phyloP scores from a whole-genome alignment of 2,329 filamentous ascomycete genomes.

The Colletotrichum zoysiae region DNA sequence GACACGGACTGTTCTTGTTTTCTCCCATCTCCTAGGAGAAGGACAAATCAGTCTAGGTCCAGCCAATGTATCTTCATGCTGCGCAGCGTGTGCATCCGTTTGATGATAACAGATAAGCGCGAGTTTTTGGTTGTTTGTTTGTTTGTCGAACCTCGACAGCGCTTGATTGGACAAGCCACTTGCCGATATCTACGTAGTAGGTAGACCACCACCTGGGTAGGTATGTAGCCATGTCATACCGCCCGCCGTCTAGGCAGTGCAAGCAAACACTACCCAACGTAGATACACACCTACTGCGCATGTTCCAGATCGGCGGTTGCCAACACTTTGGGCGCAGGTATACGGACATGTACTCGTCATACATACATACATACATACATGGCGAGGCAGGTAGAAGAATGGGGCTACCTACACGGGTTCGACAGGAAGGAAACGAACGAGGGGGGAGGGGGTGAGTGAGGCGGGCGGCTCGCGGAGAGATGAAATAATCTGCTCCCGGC shows the following conservation, averaged over 20 bases:
- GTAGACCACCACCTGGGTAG: no score
- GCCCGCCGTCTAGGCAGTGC: no score
- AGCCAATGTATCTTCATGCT: no score
- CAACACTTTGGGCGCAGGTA: neutral
- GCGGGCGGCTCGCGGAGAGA: no score
- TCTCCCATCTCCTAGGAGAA: slow-evolving; percentile 36
- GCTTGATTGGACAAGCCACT: slow-evolving; percentile 23
- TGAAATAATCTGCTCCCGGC: neutral
- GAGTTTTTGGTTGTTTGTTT: neutral
- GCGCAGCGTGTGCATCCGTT: no score
- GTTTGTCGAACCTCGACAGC: slow-evolving; percentile 13
- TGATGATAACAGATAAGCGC: slow-evolving; percentile 22
- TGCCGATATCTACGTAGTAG: slow-evolving; percentile 4
- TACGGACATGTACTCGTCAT: neutral
- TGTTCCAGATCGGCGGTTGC: slow-evolving; percentile 1
- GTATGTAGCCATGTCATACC: no score
- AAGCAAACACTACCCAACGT: neutral
- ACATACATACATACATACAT: no score
- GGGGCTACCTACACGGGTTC: neutral
- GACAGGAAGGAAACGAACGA: neutral
- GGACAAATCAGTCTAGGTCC: neutral
- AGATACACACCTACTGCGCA: neutral
- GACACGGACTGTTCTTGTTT: neutral
- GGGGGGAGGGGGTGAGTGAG: no score
- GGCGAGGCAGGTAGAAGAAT: neutral